Conservation (phyloP, 2,329 filamentous ascomycete genomes). For the Incumbomyces lentus region DNA sequence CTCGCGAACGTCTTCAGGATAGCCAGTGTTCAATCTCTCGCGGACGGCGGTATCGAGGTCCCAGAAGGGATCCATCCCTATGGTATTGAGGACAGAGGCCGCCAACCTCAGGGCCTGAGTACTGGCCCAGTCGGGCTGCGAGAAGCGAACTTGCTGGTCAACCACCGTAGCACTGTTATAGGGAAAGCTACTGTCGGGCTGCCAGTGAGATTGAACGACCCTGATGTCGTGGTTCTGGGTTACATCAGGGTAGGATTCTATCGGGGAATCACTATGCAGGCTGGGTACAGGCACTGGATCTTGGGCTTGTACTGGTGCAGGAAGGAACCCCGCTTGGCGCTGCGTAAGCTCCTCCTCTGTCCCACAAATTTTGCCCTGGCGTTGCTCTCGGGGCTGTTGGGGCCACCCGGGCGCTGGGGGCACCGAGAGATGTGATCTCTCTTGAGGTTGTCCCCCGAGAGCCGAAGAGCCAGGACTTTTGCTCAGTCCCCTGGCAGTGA, state of each 20-base stretch:
- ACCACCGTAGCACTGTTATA: not conserved
- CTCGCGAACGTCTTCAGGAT: no score
- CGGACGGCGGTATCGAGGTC: no score
- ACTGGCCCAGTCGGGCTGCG: no score
- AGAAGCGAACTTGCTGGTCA: no score
- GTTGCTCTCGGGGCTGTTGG: not conserved
- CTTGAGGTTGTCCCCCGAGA: not conserved
- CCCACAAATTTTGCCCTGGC: not conserved
- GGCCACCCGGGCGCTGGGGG: not conserved
- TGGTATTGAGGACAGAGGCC: no score
- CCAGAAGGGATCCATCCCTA: no score
- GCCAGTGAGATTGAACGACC: not conserved
- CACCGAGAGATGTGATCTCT: not conserved
- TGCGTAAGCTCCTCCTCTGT: not conserved
- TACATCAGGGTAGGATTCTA: no score
- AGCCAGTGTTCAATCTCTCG: no score
- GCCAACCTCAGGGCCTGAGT: no score
- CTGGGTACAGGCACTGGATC: no score
- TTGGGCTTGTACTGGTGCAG: not conserved
- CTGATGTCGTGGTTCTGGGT: no score
- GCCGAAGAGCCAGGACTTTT: not conserved
- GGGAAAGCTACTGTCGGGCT: not conserved
- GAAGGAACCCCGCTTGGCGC: not conserved
- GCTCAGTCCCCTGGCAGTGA: not conserved
- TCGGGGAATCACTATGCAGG: no score